Conservation (phyloP, 2,329 filamentous ascomycete species). For the Tolypocladium pustulatum region DNA sequence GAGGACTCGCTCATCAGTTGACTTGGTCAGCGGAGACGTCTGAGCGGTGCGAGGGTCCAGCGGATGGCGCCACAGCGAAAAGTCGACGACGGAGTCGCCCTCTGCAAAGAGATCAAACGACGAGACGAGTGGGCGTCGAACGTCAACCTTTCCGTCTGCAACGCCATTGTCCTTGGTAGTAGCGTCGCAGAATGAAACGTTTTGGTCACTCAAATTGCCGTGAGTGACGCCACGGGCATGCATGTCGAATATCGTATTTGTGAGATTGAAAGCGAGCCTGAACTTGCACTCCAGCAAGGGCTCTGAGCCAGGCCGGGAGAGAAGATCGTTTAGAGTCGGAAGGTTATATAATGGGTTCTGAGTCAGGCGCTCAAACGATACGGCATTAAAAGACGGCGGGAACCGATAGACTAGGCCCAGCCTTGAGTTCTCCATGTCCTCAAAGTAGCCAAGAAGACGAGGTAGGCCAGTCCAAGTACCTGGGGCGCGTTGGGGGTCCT, state of each 20-base stretch:
- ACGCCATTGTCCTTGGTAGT: slow-evolving; percentile 29
- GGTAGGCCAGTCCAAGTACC: slow-evolving; percentile 52
- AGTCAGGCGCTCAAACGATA: slow-evolving; percentile 40
- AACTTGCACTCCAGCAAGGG: slow-evolving; percentile 68
- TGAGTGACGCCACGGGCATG: slow-evolving; percentile 61
- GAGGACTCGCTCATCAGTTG: slow-evolving; percentile 45
- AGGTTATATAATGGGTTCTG: slow-evolving; percentile 39
- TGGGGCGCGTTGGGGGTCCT: slow-evolving; percentile 38
- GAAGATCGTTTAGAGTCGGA: slow-evolving; percentile 43
- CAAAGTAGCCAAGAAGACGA: slow-evolving; percentile 58
- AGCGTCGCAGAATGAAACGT: slow-evolving; percentile 53
- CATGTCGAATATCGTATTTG: slow-evolving; percentile 62
- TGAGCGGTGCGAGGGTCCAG: slow-evolving; percentile 44
- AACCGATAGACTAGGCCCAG: slow-evolving; percentile 69
- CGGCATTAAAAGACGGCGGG: slow-evolving; percentile 51
- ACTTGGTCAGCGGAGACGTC: slow-evolving; percentile 35
- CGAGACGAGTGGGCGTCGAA: slow-evolving; percentile 59
- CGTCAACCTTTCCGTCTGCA: slow-evolving; percentile 41
- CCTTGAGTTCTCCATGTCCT: slow-evolving; percentile 59
- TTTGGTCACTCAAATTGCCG: slow-evolving; percentile 57
- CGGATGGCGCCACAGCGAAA: slow-evolving; percentile 45
- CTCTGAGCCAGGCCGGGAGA: slow-evolving; percentile 41
- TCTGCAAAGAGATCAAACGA: slow-evolving; percentile 61
- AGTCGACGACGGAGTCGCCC: slow-evolving; percentile 7
- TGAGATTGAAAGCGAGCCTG: slow-evolving; percentile 60